A percentile compares a stretch with the other conserved stretches of the same genome.
phyloP scores from a whole-genome alignment of 1,284 basidiomycete species.

The Cystobasidiaceae sp. region DNA sequence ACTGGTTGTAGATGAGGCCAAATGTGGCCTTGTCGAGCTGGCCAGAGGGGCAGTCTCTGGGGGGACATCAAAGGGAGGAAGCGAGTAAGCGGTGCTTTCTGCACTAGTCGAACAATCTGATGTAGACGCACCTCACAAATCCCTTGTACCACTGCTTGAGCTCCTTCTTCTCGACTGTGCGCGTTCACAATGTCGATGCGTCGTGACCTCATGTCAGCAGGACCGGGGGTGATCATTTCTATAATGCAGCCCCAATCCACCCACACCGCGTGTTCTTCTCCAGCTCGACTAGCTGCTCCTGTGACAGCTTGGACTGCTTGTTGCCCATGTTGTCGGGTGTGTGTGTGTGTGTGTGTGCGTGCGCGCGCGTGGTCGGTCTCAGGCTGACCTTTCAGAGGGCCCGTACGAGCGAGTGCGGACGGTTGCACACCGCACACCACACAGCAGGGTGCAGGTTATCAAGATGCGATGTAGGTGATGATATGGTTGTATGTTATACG shows the following conservation, averaged over 20 bases:
- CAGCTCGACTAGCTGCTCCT: conserved; percentile 89
- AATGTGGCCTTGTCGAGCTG: conserved; percentile 96
- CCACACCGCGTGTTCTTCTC: conserved; percentile 98
- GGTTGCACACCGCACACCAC: too few species aligned
- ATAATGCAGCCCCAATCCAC: background rate
- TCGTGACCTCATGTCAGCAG: background rate
- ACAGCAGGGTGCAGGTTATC: too few species aligned
- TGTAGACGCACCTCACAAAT: conserved; percentile 21
- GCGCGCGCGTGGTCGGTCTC: too few species aligned
- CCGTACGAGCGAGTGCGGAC: too few species aligned
- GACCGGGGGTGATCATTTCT: too few species aligned
- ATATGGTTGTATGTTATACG: too few species aligned
- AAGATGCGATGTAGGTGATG: too few species aligned
- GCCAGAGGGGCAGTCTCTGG: conserved; percentile 97
- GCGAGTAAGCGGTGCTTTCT: background rate
- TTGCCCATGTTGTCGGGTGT: conserved; percentile 63
- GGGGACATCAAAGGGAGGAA: conserved; percentile 92
- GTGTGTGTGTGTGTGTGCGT: background rate
- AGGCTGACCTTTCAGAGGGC: too few species aligned
- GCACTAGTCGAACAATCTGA: background rate
- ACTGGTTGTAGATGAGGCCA: conserved; percentile 94
- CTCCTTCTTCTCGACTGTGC: conserved; percentile 95
- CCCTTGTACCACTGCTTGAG: conserved; percentile 81
- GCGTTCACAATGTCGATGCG: background rate
- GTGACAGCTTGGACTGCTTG: conserved; percentile 90